phyloP scores from a whole-genome alignment of 2,329 filamentous ascomycete species.

The Stagonosporopsis vannaccii region DNA sequence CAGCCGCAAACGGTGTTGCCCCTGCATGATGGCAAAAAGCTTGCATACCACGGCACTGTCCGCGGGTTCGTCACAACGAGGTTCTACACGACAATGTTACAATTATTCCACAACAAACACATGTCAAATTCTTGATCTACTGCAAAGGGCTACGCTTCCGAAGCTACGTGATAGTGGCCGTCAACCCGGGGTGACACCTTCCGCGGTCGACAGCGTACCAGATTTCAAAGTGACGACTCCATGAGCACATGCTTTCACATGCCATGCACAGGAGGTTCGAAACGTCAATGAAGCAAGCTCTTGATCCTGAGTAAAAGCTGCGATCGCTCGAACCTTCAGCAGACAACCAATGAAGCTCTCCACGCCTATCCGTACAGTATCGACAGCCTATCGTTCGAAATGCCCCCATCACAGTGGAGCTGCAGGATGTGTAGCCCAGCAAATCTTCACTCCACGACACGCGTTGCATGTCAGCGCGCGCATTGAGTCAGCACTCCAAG shows the following conservation, averaged over 20 bases:
- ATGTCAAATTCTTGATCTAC: slow-evolving; percentile 1
- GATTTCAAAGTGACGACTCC: slow-evolving; percentile 7
- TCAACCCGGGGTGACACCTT: slow-evolving; percentile 3
- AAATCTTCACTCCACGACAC: neutral
- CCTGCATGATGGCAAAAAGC: slow-evolving; percentile 15
- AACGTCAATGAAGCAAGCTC: neutral
- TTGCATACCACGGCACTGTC: slow-evolving; percentile 4
- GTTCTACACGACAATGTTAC: slow-evolving; percentile 1
- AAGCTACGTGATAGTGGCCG: slow-evolving; percentile 6
- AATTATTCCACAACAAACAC: neutral
- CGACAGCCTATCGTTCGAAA: slow-evolving; percentile 1
- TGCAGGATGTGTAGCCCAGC: neutral
- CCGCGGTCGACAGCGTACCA: neutral
- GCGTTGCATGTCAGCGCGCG: neutral
- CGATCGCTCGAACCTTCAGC: neutral
- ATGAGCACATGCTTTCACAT: slow-evolving; percentile 16
- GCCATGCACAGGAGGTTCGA: neutral
- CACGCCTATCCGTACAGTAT: neutral
- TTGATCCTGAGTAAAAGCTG: neutral
- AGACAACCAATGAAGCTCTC: neutral
- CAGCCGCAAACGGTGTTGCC: slow-evolving; percentile 11
- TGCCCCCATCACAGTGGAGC: neutral
- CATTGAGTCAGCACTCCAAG: neutral
- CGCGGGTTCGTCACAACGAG: neutral
- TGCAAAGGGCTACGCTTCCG: slow-evolving; percentile 10